Conservation (phyloP, 345 rosid species). For the Euclidium syriacum region DNA sequence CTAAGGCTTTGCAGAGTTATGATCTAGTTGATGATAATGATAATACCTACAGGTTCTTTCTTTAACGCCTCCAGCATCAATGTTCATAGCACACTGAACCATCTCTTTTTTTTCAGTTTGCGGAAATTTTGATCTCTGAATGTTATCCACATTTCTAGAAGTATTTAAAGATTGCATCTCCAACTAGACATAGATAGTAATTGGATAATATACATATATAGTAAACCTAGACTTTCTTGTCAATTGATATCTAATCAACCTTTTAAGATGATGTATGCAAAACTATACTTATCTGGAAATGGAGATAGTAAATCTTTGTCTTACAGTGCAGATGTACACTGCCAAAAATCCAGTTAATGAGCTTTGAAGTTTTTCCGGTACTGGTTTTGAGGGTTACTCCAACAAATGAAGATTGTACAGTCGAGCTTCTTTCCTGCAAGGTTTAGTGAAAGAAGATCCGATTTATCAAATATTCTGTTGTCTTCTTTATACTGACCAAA, state of each 20-base stretch:
- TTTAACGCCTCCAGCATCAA: not conserved
- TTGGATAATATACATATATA: not conserved
- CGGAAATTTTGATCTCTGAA: not conserved
- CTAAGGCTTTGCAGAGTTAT: constrained; percentile 53
- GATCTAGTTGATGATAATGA: constrained; percentile 38
- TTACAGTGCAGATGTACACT: constrained; percentile 54
- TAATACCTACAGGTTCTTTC: constrained; percentile 56
- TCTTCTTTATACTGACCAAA: not conserved
- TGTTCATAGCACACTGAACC: not conserved
- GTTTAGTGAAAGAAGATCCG: constrained; percentile 22
- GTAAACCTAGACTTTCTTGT: not conserved
- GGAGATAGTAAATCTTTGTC: constrained; percentile 17
- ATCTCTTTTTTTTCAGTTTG: not conserved
- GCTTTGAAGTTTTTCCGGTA: constrained; percentile 70
- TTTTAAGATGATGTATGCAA: not conserved
- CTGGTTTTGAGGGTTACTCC: constrained; percentile 63
- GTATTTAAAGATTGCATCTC: not conserved
- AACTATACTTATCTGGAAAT: not conserved
- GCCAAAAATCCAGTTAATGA: constrained; percentile 57
- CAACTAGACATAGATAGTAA: not conserved
- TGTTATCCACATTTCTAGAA: not conserved
- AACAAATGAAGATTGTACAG: constrained; percentile 52
- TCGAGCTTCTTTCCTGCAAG: constrained; percentile 82
- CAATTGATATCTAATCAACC: not conserved
- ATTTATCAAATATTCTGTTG: not conserved